phyloP scores from a whole-genome alignment of 83 land plant genomes.

The Picea abies region DNA sequence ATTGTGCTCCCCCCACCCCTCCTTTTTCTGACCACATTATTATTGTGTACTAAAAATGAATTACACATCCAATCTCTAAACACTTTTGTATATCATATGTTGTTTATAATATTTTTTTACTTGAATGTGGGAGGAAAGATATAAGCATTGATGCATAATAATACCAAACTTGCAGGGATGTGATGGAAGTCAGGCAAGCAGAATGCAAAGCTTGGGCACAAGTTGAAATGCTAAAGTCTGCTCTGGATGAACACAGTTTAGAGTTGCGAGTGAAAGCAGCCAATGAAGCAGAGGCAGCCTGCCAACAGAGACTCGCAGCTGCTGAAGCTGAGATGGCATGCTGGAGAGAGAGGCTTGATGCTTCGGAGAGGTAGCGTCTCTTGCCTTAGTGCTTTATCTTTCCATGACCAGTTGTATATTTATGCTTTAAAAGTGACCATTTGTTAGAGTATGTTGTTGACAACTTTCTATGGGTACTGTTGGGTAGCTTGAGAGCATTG shows the following conservation, averaged over 20 bases:
- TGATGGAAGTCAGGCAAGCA: constrained; percentile 82
- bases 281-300: constrained; percentile 91
- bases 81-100: no score
- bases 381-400: not conserved
- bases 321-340: constrained; percentile 91
- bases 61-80: no score
- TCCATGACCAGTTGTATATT: no score
- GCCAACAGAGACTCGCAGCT: constrained; percentile 79
- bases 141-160: not conserved
- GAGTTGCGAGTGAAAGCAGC: constrained; percentile 96
- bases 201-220: constrained; percentile 75
- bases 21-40: no score
- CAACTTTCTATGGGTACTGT: not conserved
- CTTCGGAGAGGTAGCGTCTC: constrained; percentile 69
- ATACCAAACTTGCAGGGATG: constrained; percentile 42
- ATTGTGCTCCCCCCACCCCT: no score
- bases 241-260: constrained; percentile 85
- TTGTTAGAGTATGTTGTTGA: no score
- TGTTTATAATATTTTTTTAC: no score
- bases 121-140: not conserved
- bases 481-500: no score
- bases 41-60: no score
- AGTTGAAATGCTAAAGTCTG: constrained; percentile 64
- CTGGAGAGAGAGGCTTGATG: constrained; percentile 63
- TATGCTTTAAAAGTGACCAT: no score